A percentile compares a stretch with the other conserved stretches of the same genome.
Evolutionary conservation across 495 filamentous ascomycete genomes (phyloP).

Genomic region (Aspergillus affinis): DNA sequence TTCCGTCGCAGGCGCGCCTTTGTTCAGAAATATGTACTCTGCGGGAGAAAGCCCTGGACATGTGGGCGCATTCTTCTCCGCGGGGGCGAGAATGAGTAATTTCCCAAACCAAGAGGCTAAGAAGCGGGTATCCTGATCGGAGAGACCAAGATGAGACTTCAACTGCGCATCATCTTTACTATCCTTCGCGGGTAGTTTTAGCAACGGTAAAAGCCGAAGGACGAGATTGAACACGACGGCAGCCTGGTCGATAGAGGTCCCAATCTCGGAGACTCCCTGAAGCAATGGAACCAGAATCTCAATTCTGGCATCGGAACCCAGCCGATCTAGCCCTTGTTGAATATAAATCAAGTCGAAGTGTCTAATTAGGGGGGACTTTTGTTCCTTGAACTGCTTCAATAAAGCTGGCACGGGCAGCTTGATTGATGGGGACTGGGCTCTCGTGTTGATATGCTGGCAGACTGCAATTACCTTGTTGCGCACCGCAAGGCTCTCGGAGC

Average conservation of each 20-base stretch:
- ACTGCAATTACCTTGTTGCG: conserved; percentile 75
- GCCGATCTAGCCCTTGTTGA: conserved; percentile 77
- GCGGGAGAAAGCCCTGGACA: conserved; percentile 69
- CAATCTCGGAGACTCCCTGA: conserved; percentile 67
- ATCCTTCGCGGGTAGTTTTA: conserved; percentile 72
- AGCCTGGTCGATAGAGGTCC: conserved; percentile 60
- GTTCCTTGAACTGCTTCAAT: conserved; percentile 86
- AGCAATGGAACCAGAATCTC: conserved; percentile 71
- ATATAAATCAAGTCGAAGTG: conserved; percentile 90
- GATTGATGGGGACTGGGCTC: conserved; percentile 67
- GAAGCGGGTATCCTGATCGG: conserved; percentile 67
- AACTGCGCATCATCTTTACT: conserved; percentile 72
- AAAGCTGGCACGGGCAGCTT: conserved; percentile 80
- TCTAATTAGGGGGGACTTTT: conserved; percentile 66
- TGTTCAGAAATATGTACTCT: conserved; percentile 72
- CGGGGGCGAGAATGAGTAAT: conserved; percentile 66
- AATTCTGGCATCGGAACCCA: conserved; percentile 60
- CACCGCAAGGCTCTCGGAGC: conserved; percentile 74
- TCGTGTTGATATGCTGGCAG: conserved; percentile 78
- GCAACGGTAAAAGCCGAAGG: conserved; percentile 67
- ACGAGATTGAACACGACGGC: conserved; percentile 81
- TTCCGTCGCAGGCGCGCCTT: conserved; percentile 56
- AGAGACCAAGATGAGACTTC: conserved; percentile 64
- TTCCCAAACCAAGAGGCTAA: conserved; percentile 77
- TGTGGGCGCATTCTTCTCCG: conserved; percentile 38